These are phyloP conservation scores for Pyricularia sp. DNA, from an alignment of 2,329 filamentous ascomycete species.

Conservation along the genomic window DNA sequence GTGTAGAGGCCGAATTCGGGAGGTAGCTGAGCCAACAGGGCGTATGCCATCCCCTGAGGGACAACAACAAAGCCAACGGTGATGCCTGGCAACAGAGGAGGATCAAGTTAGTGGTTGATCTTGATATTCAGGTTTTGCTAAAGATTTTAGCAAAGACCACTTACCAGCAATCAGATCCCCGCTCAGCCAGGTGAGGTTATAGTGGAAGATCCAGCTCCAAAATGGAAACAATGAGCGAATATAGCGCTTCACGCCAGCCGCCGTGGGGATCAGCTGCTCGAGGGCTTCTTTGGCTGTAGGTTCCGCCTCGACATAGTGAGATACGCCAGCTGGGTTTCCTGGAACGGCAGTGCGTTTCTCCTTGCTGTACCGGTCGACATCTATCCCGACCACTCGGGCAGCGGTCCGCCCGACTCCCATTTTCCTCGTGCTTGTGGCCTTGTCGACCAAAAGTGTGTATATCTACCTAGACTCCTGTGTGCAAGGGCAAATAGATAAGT, in stretches of 20 bases:
- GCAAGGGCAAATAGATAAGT: not conserved
- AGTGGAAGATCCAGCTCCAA: slow-evolving; percentile 71
- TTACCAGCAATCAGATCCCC: slow-evolving; percentile 82
- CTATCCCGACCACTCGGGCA: slow-evolving; percentile 4
- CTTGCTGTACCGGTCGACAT: slow-evolving; percentile 2
- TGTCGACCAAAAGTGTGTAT: not conserved
- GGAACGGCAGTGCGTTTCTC: slow-evolving; percentile 10
- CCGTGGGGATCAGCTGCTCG: slow-evolving; percentile 45
- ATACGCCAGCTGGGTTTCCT: slow-evolving; percentile 16
- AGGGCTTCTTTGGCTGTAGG: slow-evolving; percentile 67
- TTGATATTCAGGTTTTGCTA: not conserved
- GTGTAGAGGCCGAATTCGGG: slow-evolving; percentile 67
- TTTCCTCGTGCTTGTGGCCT: not conserved
- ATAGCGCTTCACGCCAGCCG: slow-evolving; percentile 44
- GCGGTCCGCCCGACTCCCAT: slow-evolving; percentile 3
- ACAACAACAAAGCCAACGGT: slow-evolving; percentile 43
- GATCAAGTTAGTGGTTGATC: not conserved
- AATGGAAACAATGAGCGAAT: slow-evolving; percentile 71
- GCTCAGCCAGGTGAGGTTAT: slow-evolving; percentile 78
- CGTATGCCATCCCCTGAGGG: slow-evolving; percentile 72
- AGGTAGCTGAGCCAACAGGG: slow-evolving; percentile 52
- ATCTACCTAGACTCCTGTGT: not conserved
- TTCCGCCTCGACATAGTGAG: slow-evolving; percentile 52
- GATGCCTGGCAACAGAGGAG: slow-evolving; percentile 1
- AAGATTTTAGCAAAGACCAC: slow-evolving; percentile 11